These are phyloP conservation scores for Bonia amplexicaulis DNA, from an alignment of 176 grass and related monocot genomes.

Conservation along the genomic window DNA sequence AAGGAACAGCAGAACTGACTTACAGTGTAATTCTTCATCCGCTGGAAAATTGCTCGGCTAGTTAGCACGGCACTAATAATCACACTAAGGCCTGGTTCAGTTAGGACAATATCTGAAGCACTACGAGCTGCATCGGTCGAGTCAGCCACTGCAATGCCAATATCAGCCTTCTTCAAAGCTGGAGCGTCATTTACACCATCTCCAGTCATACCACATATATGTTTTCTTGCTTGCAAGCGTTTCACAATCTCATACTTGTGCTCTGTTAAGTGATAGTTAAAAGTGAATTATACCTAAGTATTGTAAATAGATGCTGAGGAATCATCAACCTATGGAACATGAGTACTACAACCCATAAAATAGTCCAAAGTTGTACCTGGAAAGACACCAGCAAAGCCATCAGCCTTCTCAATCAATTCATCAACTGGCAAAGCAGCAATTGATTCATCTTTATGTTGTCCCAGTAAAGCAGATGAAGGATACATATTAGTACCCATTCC, in stretches of 20 bases:
- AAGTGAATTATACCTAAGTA: not conserved
- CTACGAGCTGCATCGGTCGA: slow-evolving; percentile 81
- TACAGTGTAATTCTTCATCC: slow-evolving; percentile 95
- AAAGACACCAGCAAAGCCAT: slow-evolving; percentile 94
- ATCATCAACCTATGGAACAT: not conserved
- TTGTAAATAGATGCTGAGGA: not conserved
- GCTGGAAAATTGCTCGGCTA: slow-evolving; percentile 90
- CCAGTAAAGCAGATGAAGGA: slow-evolving; percentile 83
- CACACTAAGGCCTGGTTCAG: slow-evolving; percentile 83
- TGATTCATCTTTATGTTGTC: slow-evolving; percentile 72
- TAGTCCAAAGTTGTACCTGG: slow-evolving; percentile 44
- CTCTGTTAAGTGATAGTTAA: slow-evolving; percentile 42
- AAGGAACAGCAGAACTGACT: not conserved
- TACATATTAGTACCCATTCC: slow-evolving; percentile 99
- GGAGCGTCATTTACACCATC: slow-evolving; percentile 95
- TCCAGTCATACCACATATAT: slow-evolving; percentile 91
- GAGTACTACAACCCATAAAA: not conserved
- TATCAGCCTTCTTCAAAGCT: slow-evolving; percentile 89
- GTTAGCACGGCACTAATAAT: slow-evolving; percentile 93
- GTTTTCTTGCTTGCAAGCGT: slow-evolving; percentile 84
- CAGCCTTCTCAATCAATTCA: slow-evolving; percentile 90
- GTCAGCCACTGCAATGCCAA: slow-evolving; percentile 88
- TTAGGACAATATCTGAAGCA: slow-evolving; percentile 89
- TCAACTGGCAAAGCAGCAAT: slow-evolving; percentile 72
- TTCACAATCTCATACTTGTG: slow-evolving; percentile 97